Evolutionary conservation across 257 asterid species (phyloP), one percentile per base, ranked within the genome.

Genomic region (Leptodermis oblonga): DNA sequence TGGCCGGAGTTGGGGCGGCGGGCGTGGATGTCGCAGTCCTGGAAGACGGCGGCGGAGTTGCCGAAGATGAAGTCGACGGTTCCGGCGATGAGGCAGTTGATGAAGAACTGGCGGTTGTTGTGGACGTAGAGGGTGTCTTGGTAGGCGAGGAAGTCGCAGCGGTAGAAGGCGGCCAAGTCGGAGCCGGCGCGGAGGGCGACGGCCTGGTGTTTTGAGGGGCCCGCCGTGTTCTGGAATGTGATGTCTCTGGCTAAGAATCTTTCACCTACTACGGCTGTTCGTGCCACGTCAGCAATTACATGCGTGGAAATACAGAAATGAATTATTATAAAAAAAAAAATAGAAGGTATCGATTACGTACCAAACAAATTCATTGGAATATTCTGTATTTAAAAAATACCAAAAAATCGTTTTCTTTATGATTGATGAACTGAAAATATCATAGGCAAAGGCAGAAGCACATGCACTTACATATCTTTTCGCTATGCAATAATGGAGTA

Each of bases 21-120:
- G 0, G 79, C 81, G 25, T 69, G 79, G 67, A 80, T 80, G 51
- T 76, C 79, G 0, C 82, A 73, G 18, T 80, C 45, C 6, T 80
- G 84, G 28, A 80, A 4, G 0, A 74, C 79, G 12, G 34, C 84
- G 2, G 80, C 84, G 11, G 70, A 76, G 10, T 80, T 80, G 4
- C 82, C 84, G 34, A 80, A 80, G 31, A 80, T 80, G 67, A 80
- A 80, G 45, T 80, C 82, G 4, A 80, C 75, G 0, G 84, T 80
- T n/a, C 84, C 84, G 8, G 67, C 43, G 20, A 77, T 62, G 4
- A 67, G 22, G 70, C 84, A 80, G 8, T 80, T 51, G 1, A 73
- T 20, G 72, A 26, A 80, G 65, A 77, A 74, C 52, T 80, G 84
- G 1, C 84, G 75, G 36, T 80, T 77, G 53, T 74, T 59, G 58